Percentiles rank a stretch among this genome's conserved stretches.
Evolutionary conservation across 768 basidiomycete genomes (phyloP).

Genomic region (Lactarius trivialis): DNA sequence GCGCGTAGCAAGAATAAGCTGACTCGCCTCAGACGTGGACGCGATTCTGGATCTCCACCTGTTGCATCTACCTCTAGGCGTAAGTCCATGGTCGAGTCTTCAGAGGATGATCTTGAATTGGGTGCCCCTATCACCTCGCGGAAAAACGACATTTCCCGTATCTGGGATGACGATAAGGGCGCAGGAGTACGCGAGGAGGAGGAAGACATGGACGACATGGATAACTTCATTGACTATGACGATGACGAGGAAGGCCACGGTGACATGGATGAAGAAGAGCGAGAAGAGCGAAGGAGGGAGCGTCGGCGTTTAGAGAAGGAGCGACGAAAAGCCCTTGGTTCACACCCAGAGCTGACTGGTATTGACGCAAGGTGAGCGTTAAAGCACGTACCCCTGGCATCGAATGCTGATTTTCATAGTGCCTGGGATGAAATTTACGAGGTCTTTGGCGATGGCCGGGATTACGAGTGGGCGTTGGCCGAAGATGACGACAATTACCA

Average conservation of each 20-base stretch:
- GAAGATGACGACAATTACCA: conserved; percentile 60
- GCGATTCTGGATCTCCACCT: conserved; percentile 64
- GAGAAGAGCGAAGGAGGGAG: conserved; percentile 67
- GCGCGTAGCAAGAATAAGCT: conserved; percentile 50
- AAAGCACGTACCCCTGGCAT: neutral
- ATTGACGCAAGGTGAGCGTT: conserved; percentile 77
- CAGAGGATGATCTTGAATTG: conserved; percentile 66
- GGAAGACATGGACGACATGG: conserved; percentile 67
- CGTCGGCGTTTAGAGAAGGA: conserved; percentile 59
- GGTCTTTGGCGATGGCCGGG: conserved; percentile 93
- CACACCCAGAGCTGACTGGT: conserved; percentile 65
- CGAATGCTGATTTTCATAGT: conserved; percentile 35
- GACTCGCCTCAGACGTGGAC: conserved; percentile 68
- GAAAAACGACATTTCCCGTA: conserved; percentile 56
- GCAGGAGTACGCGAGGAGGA: conserved; percentile 47
- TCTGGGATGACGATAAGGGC: conserved; percentile 78
- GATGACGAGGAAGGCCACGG: conserved; percentile 52
- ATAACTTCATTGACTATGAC: conserved; percentile 72
- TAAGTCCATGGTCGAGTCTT: conserved; percentile 57
- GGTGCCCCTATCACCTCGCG: conserved; percentile 47
- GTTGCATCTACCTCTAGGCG: conserved; percentile 55
- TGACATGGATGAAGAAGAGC: conserved; percentile 66
- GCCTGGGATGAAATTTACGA: conserved; percentile 95
- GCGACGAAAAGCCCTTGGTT: conserved; percentile 58
- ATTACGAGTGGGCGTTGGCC: conserved; percentile 91